phyloP scores from a whole-genome alignment of 2,329 filamentous ascomycete species.

The Colletotrichum eremochloae region DNA sequence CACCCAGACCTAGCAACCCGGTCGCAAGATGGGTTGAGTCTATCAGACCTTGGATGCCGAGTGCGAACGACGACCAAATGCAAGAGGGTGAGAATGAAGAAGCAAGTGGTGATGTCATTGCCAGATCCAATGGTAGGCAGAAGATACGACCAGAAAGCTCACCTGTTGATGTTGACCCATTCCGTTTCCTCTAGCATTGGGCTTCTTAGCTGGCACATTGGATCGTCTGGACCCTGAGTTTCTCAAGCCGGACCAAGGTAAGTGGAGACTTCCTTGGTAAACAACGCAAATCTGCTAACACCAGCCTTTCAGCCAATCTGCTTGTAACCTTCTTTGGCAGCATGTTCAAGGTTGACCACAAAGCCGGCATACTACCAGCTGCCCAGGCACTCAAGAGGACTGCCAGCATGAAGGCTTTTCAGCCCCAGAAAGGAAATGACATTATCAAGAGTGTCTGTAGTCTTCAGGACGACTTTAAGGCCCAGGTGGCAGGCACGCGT shows the following conservation, averaged over 20 bases:
- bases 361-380: slow-evolving; percentile 69
- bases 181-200: slow-evolving; percentile 57
- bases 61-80: slow-evolving; percentile 51
- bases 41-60: slow-evolving; percentile 67
- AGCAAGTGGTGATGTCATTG: slow-evolving; percentile 64
- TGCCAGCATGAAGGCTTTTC: slow-evolving; percentile 64
- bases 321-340: slow-evolving; percentile 68
- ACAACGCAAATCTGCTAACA: slow-evolving; percentile 57
- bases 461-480: slow-evolving; percentile 68
- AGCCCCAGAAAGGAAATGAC: slow-evolving; percentile 60
- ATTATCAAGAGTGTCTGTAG: slow-evolving; percentile 65
- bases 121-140: slow-evolving; percentile 63
- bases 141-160: not conserved
- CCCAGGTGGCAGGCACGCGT: slow-evolving; percentile 65
- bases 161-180: slow-evolving; percentile 6
- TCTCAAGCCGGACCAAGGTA: slow-evolving; percentile 65
- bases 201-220: slow-evolving; percentile 69
- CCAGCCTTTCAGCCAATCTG: slow-evolving; percentile 54
- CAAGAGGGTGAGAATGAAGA: slow-evolving; percentile 57
- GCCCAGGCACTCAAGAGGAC: slow-evolving; percentile 66
- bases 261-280: slow-evolving; percentile 42
- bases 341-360: slow-evolving; percentile 71
- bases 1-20: slow-evolving; percentile 58
- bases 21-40: slow-evolving; percentile 69
- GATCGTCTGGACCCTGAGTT: slow-evolving; percentile 60